Conservation (phyloP, 1,284 basidiomycete genomes). For the Tilletia indica region DNA sequence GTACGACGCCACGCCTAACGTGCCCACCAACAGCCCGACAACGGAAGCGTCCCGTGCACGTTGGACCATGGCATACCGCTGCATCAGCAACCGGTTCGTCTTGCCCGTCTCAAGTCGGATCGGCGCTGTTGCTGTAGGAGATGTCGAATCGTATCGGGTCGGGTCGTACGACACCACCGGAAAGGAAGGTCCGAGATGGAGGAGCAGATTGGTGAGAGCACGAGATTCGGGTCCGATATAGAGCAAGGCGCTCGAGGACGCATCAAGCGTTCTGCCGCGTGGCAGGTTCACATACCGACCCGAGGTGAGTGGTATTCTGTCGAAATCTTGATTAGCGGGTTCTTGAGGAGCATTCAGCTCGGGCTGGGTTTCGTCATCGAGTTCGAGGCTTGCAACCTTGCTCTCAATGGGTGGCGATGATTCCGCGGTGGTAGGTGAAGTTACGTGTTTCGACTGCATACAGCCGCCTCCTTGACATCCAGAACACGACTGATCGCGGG, state of each 20-base stretch:
- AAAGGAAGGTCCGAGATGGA: slow-evolving; percentile 39
- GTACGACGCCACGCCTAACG: slow-evolving; percentile 70
- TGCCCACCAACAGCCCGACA: slow-evolving; percentile 91
- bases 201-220: slow-evolving; percentile 76
- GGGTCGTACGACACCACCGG: slow-evolving; percentile 75
- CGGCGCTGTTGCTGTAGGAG: neutral
- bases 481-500: too few species aligned
- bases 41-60: slow-evolving; percentile 88
- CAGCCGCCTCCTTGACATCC: neutral
- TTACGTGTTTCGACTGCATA: neutral
- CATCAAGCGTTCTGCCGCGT: slow-evolving; percentile 57
- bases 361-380: slow-evolving; percentile 20
- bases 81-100: slow-evolving; percentile 82
- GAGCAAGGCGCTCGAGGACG: slow-evolving; percentile 50
- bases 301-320: slow-evolving; percentile 34
- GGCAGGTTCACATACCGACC: slow-evolving; percentile 26
- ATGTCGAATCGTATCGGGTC: slow-evolving; percentile 59
- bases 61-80: slow-evolving; percentile 82
- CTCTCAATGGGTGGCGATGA: neutral
- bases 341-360: neutral
- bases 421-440: neutral
- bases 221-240: slow-evolving; percentile 84
- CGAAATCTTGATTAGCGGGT: slow-evolving; percentile 11
- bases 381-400: slow-evolving; percentile 17
- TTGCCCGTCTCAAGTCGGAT: slow-evolving; percentile 62